These are phyloP conservation scores for Wickerhamiella nectarea DNA, from an alignment of 805 yeast species.

Conservation along the genomic window DNA sequence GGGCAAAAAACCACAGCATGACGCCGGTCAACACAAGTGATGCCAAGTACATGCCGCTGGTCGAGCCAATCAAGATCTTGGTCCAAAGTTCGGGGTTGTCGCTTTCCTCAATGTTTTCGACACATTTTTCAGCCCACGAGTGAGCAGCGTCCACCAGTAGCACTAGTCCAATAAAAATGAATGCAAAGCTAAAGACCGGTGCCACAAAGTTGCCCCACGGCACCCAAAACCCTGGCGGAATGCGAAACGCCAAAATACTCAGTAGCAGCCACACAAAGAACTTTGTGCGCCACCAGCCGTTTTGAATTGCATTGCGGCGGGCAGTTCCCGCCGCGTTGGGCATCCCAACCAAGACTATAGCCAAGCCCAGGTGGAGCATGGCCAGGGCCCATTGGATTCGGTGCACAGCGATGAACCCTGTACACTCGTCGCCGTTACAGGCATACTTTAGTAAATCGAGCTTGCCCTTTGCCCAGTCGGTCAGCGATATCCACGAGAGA, in stretches of 20 bases:
- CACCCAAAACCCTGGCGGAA: slow-evolving; percentile 78
- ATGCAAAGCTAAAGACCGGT: slow-evolving; percentile 67
- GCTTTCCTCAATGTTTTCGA: slow-evolving; percentile 68
- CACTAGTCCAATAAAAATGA: slow-evolving; percentile 79
- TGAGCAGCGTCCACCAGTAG: slow-evolving; percentile 93
- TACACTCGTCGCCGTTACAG: slow-evolving; percentile 72
- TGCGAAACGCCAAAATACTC: slow-evolving; percentile 49
- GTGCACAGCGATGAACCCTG: slow-evolving; percentile 93
- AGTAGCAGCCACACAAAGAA: slow-evolving; percentile 44
- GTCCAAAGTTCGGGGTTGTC: slow-evolving; percentile 61
- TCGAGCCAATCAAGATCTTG: slow-evolving; percentile 68
- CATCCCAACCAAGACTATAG: slow-evolving; percentile 55
- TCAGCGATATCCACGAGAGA: slow-evolving; percentile 82
- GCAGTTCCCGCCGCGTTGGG: slow-evolving; percentile 35
- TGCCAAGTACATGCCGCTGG: slow-evolving; percentile 68
- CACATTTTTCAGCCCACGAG: slow-evolving; percentile 95
- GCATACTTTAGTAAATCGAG: slow-evolving; percentile 57
- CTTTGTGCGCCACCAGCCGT: slow-evolving; percentile 83
- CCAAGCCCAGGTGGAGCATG: slow-evolving; percentile 56
- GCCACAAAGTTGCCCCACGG: slow-evolving; percentile 88
- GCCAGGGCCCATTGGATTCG: slow-evolving; percentile 83
- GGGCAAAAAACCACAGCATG: slow-evolving; percentile 76
- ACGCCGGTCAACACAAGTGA: slow-evolving; percentile 57
- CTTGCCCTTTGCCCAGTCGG: slow-evolving; percentile 62
- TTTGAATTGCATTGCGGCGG: slow-evolving; percentile 72